Evolutionary conservation across 495 filamentous ascomycete species (phyloP).

Genomic region (Neurospora cerealis): DNA sequence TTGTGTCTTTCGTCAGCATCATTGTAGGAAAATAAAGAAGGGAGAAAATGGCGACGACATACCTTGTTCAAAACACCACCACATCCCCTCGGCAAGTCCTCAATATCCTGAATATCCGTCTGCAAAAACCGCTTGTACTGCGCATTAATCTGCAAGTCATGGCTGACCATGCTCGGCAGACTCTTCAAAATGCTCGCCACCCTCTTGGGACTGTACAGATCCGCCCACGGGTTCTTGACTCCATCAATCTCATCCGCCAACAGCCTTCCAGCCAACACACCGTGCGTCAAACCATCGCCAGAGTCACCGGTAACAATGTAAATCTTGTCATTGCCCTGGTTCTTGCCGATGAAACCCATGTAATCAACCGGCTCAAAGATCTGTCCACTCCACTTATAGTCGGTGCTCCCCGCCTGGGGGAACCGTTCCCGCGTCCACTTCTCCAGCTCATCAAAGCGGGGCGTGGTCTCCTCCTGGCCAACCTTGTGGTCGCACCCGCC

Average conservation of each 20-base stretch:
- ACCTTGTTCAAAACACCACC: slow-evolving; percentile 44
- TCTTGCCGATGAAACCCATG: slow-evolving; percentile 47
- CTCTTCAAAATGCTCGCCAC: slow-evolving; percentile 23
- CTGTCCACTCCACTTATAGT: slow-evolving; percentile 50
- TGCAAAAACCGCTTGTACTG: slow-evolving; percentile 48
- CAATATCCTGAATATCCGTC: slow-evolving; percentile 47
- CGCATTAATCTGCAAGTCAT: slow-evolving; percentile 43
- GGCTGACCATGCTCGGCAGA: slow-evolving; percentile 27
- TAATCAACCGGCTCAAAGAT: slow-evolving; percentile 47
- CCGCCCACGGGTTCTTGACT: slow-evolving; percentile 36
- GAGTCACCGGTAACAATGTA: slow-evolving; percentile 50
- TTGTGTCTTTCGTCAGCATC: background rate
- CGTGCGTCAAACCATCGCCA: slow-evolving; percentile 51
- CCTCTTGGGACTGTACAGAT: slow-evolving; percentile 40
- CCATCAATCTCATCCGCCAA: slow-evolving; percentile 46
- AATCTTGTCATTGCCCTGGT: slow-evolving; percentile 38
- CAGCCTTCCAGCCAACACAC: slow-evolving; percentile 40
- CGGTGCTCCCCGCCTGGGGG: slow-evolving; percentile 34
- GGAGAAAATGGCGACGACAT: background rate
- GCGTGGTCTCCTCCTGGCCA: slow-evolving; percentile 38
- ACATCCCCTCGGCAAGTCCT: slow-evolving; percentile 36
- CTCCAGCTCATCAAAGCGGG: slow-evolving; percentile 38
- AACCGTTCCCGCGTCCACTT: slow-evolving; percentile 44
- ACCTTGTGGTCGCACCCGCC: slow-evolving; percentile 54
- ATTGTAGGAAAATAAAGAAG: background rate